These are phyloP conservation scores for Euphorbia tirucalli DNA, from an alignment of 345 rosid species.

Conservation along the genomic window DNA sequence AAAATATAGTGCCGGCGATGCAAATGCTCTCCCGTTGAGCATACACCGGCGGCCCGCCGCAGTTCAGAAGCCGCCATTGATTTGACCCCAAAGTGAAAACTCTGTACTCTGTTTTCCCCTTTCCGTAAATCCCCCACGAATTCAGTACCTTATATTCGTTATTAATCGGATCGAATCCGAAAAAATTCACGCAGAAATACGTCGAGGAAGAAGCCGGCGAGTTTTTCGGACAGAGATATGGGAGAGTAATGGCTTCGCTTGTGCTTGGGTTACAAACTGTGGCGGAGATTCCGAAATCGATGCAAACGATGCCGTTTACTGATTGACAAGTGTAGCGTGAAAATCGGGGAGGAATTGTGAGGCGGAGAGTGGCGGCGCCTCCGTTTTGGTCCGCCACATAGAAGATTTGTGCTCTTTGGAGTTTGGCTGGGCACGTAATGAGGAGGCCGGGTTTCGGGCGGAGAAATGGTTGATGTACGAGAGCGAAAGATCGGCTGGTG, in stretches of 20 bases:
- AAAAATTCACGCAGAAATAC: slow-evolving; percentile 17
- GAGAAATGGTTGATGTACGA: not conserved
- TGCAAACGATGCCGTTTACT: slow-evolving; percentile 18
- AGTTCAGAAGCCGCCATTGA: slow-evolving; percentile 11
- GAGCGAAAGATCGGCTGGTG: slow-evolving; percentile 3
- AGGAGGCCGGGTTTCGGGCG: slow-evolving; percentile 8
- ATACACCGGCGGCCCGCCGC: slow-evolving; percentile 14
- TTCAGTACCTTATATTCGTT: slow-evolving; percentile 25
- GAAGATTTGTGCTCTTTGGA: slow-evolving; percentile 19
- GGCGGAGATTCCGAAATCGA: slow-evolving; percentile 29
- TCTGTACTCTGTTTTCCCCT: not conserved
- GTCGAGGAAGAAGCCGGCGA: slow-evolving; percentile 14
- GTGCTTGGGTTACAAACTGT: slow-evolving; percentile 28
- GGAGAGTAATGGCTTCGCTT: slow-evolving; percentile 4
- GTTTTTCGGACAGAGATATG: not conserved
- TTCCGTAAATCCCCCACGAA: slow-evolving; percentile 5
- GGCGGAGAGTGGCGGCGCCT: slow-evolving; percentile 6
- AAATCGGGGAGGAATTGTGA: slow-evolving; percentile 12
- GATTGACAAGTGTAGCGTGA: slow-evolving; percentile 24
- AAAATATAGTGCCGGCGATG: not conserved
- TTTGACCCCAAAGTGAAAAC: slow-evolving; percentile 19
- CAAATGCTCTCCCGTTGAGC: slow-evolving; percentile 21
- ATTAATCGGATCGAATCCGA: slow-evolving; percentile 19
- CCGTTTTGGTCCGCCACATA: slow-evolving; percentile 9
- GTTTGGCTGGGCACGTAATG: slow-evolving; percentile 13